A percentile compares a stretch with the other conserved stretches of the same genome.
Conservation (phyloP, 2,329 filamentous ascomycete species). For the Epichloe bromicola region DNA sequence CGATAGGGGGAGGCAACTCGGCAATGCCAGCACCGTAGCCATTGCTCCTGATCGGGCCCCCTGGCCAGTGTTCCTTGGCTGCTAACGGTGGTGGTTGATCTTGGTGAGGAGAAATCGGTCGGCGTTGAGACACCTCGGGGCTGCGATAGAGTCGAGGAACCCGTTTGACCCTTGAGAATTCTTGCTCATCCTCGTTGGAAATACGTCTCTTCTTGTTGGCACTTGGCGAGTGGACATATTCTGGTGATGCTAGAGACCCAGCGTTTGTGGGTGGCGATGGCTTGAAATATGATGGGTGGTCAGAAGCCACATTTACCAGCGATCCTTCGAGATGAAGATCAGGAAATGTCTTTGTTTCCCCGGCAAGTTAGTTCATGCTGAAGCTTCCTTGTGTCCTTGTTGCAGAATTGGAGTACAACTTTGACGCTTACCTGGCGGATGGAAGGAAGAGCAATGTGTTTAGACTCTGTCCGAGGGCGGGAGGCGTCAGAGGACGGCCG, state of each 20-base stretch:
- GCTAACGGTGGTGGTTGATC: slow-evolving; percentile 11
- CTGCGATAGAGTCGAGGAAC: slow-evolving; percentile 34
- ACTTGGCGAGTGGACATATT: slow-evolving; percentile 37
- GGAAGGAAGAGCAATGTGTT: slow-evolving; percentile 33
- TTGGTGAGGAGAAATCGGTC: slow-evolving; percentile 23
- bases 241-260: slow-evolving; percentile 22
- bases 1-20: slow-evolving; percentile 15
- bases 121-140: slow-evolving; percentile 18
- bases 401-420: neutral
- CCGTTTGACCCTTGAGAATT: slow-evolving; percentile 27
- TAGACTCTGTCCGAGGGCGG: slow-evolving; percentile 24
- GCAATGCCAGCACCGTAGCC: slow-evolving; percentile 15
- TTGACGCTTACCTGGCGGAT: slow-evolving; percentile 35
- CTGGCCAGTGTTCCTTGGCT: slow-evolving; percentile 13
- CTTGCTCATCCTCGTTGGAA: slow-evolving; percentile 28
- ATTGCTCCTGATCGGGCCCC: slow-evolving; percentile 16
- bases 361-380: neutral
- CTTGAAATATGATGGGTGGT: neutral
- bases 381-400: neutral
- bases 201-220: slow-evolving; percentile 34
- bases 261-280: neutral
- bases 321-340: slow-evolving; percentile 24
- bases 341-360: slow-evolving; percentile 28
- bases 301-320: neutral
- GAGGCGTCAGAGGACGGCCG: slow-evolving; percentile 20